Conservation (phyloP, 2,329 filamentous ascomycete genomes). For the Ascochyta lentis region DNA sequence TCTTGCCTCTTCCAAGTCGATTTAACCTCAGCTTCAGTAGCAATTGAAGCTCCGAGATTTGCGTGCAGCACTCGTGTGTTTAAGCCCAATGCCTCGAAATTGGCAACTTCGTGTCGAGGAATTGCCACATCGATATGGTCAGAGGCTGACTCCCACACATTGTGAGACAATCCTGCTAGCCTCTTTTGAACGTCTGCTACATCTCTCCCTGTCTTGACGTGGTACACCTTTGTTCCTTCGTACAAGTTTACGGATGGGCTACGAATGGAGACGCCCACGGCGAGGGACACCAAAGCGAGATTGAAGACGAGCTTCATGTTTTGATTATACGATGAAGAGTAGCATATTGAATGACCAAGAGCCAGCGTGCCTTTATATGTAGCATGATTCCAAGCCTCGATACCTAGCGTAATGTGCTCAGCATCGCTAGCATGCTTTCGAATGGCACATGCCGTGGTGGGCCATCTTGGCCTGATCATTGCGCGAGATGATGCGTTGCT, state of each 20-base stretch:
- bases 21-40: conserved; percentile 52
- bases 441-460: neutral
- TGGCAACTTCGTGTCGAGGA: conserved; percentile 46
- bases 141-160: conserved; percentile 46
- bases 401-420: neutral
- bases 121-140: conserved; percentile 54
- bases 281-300: conserved; percentile 25
- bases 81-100: conserved; percentile 50
- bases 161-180: conserved; percentile 46
- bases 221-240: conserved; percentile 52
- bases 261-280: conserved; percentile 27
- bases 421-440: neutral
- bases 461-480: neutral
- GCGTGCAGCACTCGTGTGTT: conserved; percentile 50
- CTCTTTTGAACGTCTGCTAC: conserved; percentile 42
- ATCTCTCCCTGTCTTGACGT: conserved; percentile 46
- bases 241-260: conserved; percentile 40
- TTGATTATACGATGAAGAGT: neutral
- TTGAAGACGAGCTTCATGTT: conserved; percentile 26
- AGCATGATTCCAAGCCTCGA: neutral
- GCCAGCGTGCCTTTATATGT: neutral
- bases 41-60: conserved; percentile 54
- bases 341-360: neutral
- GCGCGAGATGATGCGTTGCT: conserved; percentile 5
- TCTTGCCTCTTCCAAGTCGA: conserved; percentile 40